Percentiles rank a stretch among this genome's conserved stretches.
These are phyloP conservation scores for Jaltomata sinuosa DNA, from an alignment of 257 asterid genomes.

Conservation along the genomic window DNA sequence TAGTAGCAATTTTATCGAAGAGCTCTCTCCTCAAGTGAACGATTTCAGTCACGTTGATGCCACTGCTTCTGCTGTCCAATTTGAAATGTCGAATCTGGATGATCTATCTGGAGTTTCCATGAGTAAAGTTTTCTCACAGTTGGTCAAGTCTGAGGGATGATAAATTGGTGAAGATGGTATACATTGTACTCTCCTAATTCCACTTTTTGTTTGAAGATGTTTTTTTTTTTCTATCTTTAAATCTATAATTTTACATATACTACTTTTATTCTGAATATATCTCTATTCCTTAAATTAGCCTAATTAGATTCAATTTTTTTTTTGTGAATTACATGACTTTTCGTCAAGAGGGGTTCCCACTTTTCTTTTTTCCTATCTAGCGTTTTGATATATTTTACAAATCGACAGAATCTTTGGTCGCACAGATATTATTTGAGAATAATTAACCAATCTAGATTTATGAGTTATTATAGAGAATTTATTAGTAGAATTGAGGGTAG, in stretches of 20 bases:
- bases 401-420: too few species aligned
- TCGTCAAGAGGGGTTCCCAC: too few species aligned
- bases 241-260: neutral
- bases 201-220: neutral
- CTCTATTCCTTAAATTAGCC: too few species aligned
- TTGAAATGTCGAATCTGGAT: conserved; percentile 35
- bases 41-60: conserved; percentile 21
- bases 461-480: neutral
- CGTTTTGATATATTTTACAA: too few species aligned
- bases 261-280: neutral
- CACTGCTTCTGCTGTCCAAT: conserved; percentile 18
- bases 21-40: conserved; percentile 32
- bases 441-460: neutral
- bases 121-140: conserved; percentile 62
- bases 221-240: neutral
- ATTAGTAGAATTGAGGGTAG: neutral
- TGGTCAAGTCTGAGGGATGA: conserved; percentile 64
- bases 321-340: too few species aligned
- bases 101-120: conserved; percentile 57
- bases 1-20: conserved; percentile 41
- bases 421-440: neutral
- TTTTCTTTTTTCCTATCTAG: too few species aligned
- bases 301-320: too few species aligned
- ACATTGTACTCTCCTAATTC: neutral
- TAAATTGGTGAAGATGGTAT: conserved; percentile 9